These are phyloP conservation scores for Penicillium crustosum DNA, from an alignment of 2,329 filamentous ascomycete species.

Conservation along the genomic window DNA sequence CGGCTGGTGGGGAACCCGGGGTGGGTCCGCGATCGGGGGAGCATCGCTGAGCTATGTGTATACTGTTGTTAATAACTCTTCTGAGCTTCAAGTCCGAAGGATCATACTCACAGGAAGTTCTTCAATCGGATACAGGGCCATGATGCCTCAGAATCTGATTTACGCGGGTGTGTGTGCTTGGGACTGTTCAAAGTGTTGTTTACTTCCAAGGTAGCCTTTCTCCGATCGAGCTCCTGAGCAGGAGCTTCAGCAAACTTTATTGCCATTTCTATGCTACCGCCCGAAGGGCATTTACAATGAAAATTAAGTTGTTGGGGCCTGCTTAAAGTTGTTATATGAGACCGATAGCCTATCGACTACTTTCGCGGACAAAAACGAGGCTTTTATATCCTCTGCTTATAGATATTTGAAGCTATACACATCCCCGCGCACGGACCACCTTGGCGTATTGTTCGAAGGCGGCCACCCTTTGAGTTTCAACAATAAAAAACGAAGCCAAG, in stretches of 20 bases:
- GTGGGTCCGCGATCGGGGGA: background rate
- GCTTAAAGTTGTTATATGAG: no score
- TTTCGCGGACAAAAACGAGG: background rate
- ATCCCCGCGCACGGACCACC: background rate
- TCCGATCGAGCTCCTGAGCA: background rate
- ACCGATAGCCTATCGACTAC: background rate
- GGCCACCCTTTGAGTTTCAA: background rate
- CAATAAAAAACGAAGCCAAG: background rate
- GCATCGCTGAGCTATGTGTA: background rate
- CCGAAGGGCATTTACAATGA: background rate
- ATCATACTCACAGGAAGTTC: background rate
- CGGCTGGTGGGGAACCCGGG: background rate
- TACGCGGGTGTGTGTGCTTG: background rate
- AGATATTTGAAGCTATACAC: constrained; percentile 5
- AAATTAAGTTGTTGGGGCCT: background rate
- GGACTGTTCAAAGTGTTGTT: background rate
- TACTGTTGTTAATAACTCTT: background rate
- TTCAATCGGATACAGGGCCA: background rate
- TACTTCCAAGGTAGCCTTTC: background rate
- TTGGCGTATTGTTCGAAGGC: background rate
- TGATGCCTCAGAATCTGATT: background rate
- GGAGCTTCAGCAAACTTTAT: background rate
- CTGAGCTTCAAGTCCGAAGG: background rate
- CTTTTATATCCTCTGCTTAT: background rate
- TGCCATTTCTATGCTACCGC: background rate